Base-by-base conservation (phyloP, 2,329 filamentous ascomycete genomes). In the Scleromitrula shiraiana region DNA sequence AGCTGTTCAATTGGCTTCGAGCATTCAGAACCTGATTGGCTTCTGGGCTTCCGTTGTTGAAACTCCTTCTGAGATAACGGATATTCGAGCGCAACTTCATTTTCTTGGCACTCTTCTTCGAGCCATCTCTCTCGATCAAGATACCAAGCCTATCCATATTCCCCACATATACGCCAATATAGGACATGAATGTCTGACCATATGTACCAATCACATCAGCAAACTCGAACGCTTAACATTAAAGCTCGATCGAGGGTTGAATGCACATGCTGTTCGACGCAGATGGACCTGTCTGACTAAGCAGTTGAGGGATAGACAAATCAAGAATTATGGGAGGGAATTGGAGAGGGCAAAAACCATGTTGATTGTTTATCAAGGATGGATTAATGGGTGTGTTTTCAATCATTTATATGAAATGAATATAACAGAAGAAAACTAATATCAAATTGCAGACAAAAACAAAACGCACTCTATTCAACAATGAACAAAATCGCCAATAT, bases 221-320 rank as follows among this genome's bases (percentile, higher is more conserved):
- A 46, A 39, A 26, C 23, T 46, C 7, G 29, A 46, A 24, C 20
- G 22, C n/a, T n/a, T 46, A 10, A 39, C 43, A 7, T n/a, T 14
- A 10, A 22, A 19, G 32, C 30, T 38, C 12, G 36, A 40, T 26
- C 33, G 30, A 7, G 43, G 36, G 8, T 26, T 46, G 24, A 40
- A 19, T 20, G 33, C 24, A 3, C 29, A 40, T 17, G 15, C 35
- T n/a, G 22, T 40, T 33, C 35, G 43, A 23, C 22, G 43, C n/a
- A 46, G 38, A 19, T 46, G 43, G 43, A 30, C 35, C 7, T 46
- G 26, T 32, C 23, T 46, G 32, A 46, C 17, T 17, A 46, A 40
- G 43, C 22, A 24, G 14, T 30, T 46, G 35, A 46, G 24, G 29
- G 43, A 40, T 26, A 23, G 29, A 12, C 35, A 39, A 19, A 22